Base-by-base conservation (phyloP, 2,329 filamentous ascomycete species). In the Penicillium sp. region DNA sequence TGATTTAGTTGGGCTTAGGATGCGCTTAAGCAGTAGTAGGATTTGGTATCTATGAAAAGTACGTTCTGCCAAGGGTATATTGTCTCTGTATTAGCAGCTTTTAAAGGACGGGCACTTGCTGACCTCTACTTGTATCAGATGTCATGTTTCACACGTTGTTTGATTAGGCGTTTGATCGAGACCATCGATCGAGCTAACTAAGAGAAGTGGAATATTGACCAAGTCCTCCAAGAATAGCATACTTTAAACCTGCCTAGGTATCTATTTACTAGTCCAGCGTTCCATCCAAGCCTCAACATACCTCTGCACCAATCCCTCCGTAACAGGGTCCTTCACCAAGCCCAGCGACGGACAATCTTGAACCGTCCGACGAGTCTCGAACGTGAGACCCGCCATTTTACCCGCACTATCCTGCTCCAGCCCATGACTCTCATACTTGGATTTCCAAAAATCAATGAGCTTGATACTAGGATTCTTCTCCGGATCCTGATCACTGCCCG, bases 381-480 rank as follows among this genome's bases (percentile, higher is more conserved):
- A 60, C 0, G 18, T 28, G 37, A 59, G 50, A 7, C 47, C 47
- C 3, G 5, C 42, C 41, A 32, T 42, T 12, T 37, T 18, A 18
- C 15, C 25, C 9, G 3, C 23, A 9, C 32, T 23, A 4, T 9
- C 32, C 13, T 42, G 41, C 18, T 29, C 8, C 18, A 3, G n/a
- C 2, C 24, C 12, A 15, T 9, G 8, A 2, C 20, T 25, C 2
- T 31, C 73, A 50, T 81, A 81, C 55, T 80, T 81, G 0, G 67
- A 67, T 7, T 66, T 60, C 54, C 80, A 81, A 64, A 78, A 81
- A 41, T 79, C 77, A 2, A 80, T 49, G 0, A 81, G 66, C 61
- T 80, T 80, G 55, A 79, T 70, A 1, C 76, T 73, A 1, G 78
- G 78, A 52, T 81, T 81, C 25, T 58, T 66, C 25, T 69, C 50